A percentile compares a stretch with the other conserved stretches of the same genome.
phyloP scores from a whole-genome alignment of 1,139 yeast genomes.

The Saccharomyces hybrid region DNA sequence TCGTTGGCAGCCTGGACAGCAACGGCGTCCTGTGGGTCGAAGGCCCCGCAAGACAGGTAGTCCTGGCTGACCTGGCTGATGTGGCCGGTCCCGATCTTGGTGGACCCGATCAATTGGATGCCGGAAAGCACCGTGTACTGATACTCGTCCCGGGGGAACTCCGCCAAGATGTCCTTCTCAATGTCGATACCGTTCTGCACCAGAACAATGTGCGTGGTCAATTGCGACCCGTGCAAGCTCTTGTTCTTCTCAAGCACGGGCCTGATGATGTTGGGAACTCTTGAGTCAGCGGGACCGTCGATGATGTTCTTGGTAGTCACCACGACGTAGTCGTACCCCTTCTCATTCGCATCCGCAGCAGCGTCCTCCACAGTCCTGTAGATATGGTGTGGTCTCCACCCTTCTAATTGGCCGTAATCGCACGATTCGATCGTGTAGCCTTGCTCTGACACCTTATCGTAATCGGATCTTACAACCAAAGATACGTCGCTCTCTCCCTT shows the following conservation, averaged over 20 bases:
- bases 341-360: slow-evolving; percentile 28
- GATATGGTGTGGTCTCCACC: slow-evolving; percentile 44
- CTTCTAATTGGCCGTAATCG: slow-evolving; percentile 41
- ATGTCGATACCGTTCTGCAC: slow-evolving; percentile 55
- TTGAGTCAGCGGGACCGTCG: slow-evolving; percentile 36
- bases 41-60: slow-evolving; percentile 39
- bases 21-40: slow-evolving; percentile 27
- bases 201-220: slow-evolving; percentile 38
- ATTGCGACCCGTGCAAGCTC: slow-evolving; percentile 6
- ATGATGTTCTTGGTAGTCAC: slow-evolving; percentile 54
- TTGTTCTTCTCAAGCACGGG: slow-evolving; percentile 37
- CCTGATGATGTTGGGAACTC: slow-evolving; percentile 40
- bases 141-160: slow-evolving; percentile 34
- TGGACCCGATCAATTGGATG: slow-evolving; percentile 41
- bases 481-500: slow-evolving; percentile 37
- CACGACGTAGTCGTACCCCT: slow-evolving; percentile 44
- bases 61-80: slow-evolving; percentile 30
- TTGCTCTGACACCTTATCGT: slow-evolving; percentile 36
- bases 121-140: slow-evolving; percentile 40
- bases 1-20: slow-evolving; percentile 26
- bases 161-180: slow-evolving; percentile 40
- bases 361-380: slow-evolving; percentile 38
- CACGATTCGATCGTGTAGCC: slow-evolving; percentile 45
- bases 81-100: slow-evolving; percentile 28
- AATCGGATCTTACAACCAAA: slow-evolving; percentile 46